Percentiles rank a stretch among this genome's conserved stretches.
phyloP scores from a whole-genome alignment of 73 alveolate species.

The Blepharisma japonicum region DNA sequence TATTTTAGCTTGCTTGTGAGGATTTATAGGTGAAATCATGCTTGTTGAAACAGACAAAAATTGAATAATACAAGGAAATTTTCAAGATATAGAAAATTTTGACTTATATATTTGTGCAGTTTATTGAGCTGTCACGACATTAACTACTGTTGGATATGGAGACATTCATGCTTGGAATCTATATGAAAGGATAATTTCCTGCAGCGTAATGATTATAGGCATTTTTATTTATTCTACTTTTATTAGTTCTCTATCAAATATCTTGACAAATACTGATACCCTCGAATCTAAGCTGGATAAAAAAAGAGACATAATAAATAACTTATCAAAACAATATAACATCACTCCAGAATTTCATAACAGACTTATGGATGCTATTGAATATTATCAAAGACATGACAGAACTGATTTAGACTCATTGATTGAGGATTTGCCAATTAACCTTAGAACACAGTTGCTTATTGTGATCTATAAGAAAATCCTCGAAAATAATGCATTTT shows the following conservation, averaged over 20 bases:
- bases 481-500: slow-evolving; percentile 44
- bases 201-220: slow-evolving; percentile 60
- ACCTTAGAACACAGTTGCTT: slow-evolving; percentile 42
- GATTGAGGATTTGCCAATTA: slow-evolving; percentile 53
- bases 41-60: slow-evolving; percentile 25
- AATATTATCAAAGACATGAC: slow-evolving; percentile 48
- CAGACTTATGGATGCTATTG: slow-evolving; percentile 45
- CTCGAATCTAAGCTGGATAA: slow-evolving; percentile 57
- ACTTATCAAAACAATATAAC: slow-evolving; percentile 44
- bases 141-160: slow-evolving; percentile 93
- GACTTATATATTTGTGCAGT: slow-evolving; percentile 72
- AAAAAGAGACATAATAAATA: slow-evolving; percentile 43
- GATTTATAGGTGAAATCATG: not conserved
- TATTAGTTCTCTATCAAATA: slow-evolving; percentile 53
- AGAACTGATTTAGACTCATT: slow-evolving; percentile 39
- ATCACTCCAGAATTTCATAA: slow-evolving; percentile 42
- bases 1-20: slow-evolving; percentile 80
- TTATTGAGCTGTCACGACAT: slow-evolving; percentile 80
- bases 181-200: slow-evolving; percentile 59
- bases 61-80: slow-evolving; percentile 52
- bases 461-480: slow-evolving; percentile 38
- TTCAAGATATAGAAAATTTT: slow-evolving; percentile 39
- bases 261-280: slow-evolving; percentile 52
- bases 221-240: slow-evolving; percentile 66
- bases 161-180: slow-evolving; percentile 61